Evolutionary conservation across 2,329 filamentous ascomycete species (phyloP).

Genomic region (Zasmidium angulare): DNA sequence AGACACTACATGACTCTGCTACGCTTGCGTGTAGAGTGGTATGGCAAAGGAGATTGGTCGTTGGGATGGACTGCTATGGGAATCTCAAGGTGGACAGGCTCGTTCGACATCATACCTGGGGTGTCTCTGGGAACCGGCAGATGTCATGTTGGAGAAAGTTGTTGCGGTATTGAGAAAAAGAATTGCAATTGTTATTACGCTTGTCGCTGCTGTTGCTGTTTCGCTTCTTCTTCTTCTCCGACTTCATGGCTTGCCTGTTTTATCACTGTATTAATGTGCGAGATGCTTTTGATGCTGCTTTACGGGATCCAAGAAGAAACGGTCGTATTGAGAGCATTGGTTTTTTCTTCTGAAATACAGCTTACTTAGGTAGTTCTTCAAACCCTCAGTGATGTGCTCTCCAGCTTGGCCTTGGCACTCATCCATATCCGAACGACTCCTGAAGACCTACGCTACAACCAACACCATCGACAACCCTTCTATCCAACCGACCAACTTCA

Average conservation of each 20-base stretch:
- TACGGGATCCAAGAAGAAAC: constrained; percentile 5
- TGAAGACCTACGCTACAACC: no score
- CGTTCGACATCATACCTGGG: not conserved
- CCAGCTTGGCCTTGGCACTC: no score
- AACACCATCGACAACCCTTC: no score
- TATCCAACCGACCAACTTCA: no score
- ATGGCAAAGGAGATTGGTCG: no score
- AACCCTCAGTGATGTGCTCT: no score
- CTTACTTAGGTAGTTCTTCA: no score
- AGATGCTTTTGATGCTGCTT: not conserved
- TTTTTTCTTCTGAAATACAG: no score
- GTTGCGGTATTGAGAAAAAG: not conserved
- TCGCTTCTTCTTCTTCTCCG: not conserved
- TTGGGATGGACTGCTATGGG: not conserved
- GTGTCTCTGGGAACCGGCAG: constrained; percentile 4
- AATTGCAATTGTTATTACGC: not conserved
- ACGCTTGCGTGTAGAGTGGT: no score
- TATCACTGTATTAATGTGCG: not conserved
- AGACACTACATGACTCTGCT: no score
- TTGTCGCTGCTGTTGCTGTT: not conserved
- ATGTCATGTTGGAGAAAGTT: constrained; percentile 3
- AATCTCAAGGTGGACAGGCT: not conserved
- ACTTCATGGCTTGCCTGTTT: not conserved
- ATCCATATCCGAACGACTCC: no score
- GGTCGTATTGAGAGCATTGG: no score